Evolutionary conservation across 1,284 basidiomycete genomes (phyloP).

Genomic region (Ganoderma sp.): DNA sequence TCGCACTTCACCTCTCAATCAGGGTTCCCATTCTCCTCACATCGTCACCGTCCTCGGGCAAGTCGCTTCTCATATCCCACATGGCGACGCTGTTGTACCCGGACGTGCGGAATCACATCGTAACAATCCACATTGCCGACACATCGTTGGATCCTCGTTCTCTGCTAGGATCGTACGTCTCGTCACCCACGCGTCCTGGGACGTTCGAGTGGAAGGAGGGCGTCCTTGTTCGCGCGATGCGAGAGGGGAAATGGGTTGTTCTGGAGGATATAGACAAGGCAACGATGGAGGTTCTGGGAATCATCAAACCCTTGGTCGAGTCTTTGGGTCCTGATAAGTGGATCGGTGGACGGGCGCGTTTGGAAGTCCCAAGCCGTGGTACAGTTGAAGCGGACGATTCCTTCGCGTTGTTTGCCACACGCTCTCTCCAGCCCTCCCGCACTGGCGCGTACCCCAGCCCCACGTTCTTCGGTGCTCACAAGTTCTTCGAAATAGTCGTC

Average conservation of each 20-base stretch:
- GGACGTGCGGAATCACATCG: constrained; percentile 61
- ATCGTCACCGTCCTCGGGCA: constrained; percentile 90
- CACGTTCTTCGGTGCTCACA: constrained; percentile 82
- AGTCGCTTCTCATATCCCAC: constrained; percentile 82
- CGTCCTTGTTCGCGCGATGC: constrained; percentile 88
- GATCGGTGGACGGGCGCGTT: constrained; percentile 74
- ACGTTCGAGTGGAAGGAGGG: constrained; percentile 98
- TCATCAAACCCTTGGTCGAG: constrained; percentile 84
- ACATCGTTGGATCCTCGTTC: constrained; percentile 95
- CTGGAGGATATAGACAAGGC: constrained; percentile 94
- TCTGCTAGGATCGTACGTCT: constrained; percentile 92
- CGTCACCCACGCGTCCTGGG: constrained; percentile 85
- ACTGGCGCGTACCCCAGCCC: constrained; percentile 55
- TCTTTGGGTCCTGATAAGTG: constrained; percentile 77
- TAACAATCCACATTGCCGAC: constrained; percentile 91
- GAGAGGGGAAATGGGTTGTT: constrained; percentile 92
- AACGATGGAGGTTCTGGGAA: constrained; percentile 84
- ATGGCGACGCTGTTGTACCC: constrained; percentile 73
- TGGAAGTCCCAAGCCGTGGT: constrained; percentile 75
- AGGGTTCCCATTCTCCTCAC: constrained; percentile 85
- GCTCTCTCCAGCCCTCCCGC: constrained; percentile 59
- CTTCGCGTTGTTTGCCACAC: constrained; percentile 84
- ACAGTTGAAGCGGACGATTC: constrained; percentile 72
- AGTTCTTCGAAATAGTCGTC: constrained; percentile 77
- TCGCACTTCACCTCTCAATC: constrained; percentile 72